Percentiles rank a stretch among this genome's conserved stretches.
phyloP scores from a whole-genome alignment of 148 eudicot genomes.

The Beta vulgaris region DNA sequence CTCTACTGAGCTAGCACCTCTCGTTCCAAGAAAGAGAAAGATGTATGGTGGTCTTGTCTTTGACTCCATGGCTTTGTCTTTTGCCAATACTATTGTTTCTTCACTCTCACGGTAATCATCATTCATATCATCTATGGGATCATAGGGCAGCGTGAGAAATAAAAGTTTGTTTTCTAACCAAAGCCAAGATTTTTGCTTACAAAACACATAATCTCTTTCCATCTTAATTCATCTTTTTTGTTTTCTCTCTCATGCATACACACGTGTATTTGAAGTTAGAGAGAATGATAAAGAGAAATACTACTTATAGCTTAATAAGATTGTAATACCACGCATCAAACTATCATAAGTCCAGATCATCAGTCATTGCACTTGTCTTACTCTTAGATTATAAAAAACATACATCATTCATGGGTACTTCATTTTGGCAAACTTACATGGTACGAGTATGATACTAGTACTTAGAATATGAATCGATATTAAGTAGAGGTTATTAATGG shows the following conservation, averaged over 20 bases:
- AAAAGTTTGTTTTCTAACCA: constrained; percentile 43
- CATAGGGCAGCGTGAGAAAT: constrained; percentile 34
- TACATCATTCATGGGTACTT: no score
- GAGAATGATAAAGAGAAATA: constrained; percentile 16
- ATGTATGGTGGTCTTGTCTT: constrained; percentile 38
- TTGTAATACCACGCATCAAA: constrained; percentile 23
- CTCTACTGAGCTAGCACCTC: no score
- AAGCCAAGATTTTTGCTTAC: constrained; percentile 55
- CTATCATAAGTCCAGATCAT: constrained; percentile 23
- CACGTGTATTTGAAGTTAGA: constrained; percentile 52
- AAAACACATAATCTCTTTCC: constrained; percentile 37
- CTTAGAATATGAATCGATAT: no score
- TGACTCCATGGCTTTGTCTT: constrained; percentile 52
- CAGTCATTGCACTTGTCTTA: constrained; percentile 1
- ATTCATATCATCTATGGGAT: constrained; percentile 31
- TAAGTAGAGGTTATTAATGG: no score
- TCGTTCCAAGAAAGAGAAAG: constrained; percentile 7
- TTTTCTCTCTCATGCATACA: constrained; percentile 28
- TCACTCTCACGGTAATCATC: constrained; percentile 59
- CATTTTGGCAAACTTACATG: no score
- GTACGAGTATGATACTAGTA: no score
- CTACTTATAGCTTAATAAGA: constrained; percentile 21
- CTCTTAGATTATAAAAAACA: no score
- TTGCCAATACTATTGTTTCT: constrained; percentile 39
- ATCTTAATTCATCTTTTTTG: not conserved